Evolutionary conservation across 306 rosid species (phyloP).

Genomic region (Begonia masoniana): DNA sequence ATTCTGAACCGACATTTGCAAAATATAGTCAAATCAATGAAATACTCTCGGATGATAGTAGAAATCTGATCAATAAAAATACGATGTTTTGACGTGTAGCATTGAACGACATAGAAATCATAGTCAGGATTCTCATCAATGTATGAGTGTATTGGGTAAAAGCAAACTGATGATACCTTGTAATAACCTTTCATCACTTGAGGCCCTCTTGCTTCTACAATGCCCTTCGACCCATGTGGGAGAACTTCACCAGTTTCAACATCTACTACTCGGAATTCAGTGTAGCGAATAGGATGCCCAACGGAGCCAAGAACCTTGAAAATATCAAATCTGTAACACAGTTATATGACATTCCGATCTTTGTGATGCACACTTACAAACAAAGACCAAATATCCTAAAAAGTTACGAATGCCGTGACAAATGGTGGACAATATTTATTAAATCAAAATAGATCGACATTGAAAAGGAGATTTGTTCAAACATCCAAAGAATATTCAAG

Average conservation of each 20-base stretch:
- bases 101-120: neutral
- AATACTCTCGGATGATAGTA: too few relatives aligned
- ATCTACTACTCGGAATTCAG: constrained; percentile 66
- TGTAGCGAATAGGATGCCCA: constrained; percentile 71
- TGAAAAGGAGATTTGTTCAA: too few relatives aligned
- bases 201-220: constrained; percentile 69
- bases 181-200: constrained; percentile 88
- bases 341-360: constrained; percentile 22
- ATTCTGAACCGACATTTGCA: constrained; percentile 35
- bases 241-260: constrained; percentile 61
- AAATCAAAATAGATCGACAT: too few relatives aligned
- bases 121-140: too few relatives aligned
- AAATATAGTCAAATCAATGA: constrained; percentile 1
- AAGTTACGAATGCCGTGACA: too few relatives aligned
- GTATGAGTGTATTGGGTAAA: neutral
- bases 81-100: neutral
- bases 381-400: too few relatives aligned
- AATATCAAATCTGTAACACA: constrained; percentile 23
- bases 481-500: too few relatives aligned
- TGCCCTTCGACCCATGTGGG: constrained; percentile 74
- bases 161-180: constrained; percentile 40
- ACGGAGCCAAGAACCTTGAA: constrained; percentile 89
- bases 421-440: too few relatives aligned
- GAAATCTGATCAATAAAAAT: too few relatives aligned
- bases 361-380: neutral